Conservation (phyloP, 257 asterid species). For the Solanum appendiculatum region DNA sequence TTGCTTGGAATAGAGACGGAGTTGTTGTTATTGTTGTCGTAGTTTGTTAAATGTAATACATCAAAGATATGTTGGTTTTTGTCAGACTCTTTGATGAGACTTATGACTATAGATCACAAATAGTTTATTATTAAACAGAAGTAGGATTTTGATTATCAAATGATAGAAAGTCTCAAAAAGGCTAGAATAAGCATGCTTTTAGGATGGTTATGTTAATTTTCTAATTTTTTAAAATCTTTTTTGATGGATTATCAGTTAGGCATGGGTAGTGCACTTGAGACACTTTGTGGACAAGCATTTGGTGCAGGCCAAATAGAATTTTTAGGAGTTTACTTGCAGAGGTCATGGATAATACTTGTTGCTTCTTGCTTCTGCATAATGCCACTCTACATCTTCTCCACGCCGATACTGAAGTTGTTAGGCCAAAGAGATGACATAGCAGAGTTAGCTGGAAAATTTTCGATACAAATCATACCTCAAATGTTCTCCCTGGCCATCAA, state of each 20-base stretch:
- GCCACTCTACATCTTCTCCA: slow-evolving; percentile 67
- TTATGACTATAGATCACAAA: neutral
- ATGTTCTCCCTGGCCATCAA: slow-evolving; percentile 83
- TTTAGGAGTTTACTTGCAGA: slow-evolving; percentile 81
- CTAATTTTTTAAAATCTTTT: neutral
- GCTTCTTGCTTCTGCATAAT: slow-evolving; percentile 47
- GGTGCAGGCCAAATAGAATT: slow-evolving; percentile 82
- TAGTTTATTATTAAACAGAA: neutral
- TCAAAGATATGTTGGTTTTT: neutral
- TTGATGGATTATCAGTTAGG: slow-evolving; percentile 49
- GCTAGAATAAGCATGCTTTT: neutral
- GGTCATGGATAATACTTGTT: slow-evolving; percentile 73
- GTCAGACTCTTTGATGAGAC: neutral
- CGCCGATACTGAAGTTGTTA: slow-evolving; percentile 48
- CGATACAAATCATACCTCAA: slow-evolving; percentile 69
- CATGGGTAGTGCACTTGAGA: slow-evolving; percentile 95
- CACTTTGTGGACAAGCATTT: slow-evolving; percentile 87
- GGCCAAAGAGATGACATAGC: slow-evolving; percentile 82
- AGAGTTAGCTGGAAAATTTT: slow-evolving; percentile 65
- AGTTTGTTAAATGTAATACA: neutral
- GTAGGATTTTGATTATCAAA: neutral
- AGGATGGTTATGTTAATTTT: neutral
- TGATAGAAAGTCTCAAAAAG: neutral
- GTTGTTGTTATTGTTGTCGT: neutral
- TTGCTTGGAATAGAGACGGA: neutral